phyloP scores from a whole-genome alignment of 2,329 filamentous ascomycete genomes.

The Clonostachys solani region DNA sequence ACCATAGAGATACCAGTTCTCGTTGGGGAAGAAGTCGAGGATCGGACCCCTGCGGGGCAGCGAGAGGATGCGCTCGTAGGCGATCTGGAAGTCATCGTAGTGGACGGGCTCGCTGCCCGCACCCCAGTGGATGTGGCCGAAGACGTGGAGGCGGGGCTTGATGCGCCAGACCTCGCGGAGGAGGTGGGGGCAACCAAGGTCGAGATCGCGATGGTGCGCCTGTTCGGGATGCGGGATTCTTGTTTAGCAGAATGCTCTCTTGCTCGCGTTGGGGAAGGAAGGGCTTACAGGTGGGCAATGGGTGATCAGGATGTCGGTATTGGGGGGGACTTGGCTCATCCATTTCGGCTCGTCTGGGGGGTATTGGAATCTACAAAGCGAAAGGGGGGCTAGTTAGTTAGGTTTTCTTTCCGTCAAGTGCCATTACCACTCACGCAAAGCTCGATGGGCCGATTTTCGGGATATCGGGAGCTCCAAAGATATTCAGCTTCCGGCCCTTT shows the following conservation, averaged over 20 bases:
- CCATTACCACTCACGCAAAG: conserved; percentile 44
- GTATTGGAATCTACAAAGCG: conserved; percentile 68
- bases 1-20: conserved; percentile 38
- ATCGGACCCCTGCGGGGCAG: conserved; percentile 34
- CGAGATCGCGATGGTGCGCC: conserved; percentile 66
- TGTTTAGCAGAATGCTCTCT: conserved; percentile 1
- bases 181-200: conserved; percentile 67
- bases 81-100: conserved; percentile 70
- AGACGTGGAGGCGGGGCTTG: conserved; percentile 72
- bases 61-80: conserved; percentile 63
- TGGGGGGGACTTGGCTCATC: conserved; percentile 63
- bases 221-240: conserved; percentile 11
- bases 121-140: conserved; percentile 79
- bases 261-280: neutral
- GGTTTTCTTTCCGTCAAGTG: neutral
- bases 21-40: conserved; percentile 39
- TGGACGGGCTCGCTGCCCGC: conserved; percentile 65
- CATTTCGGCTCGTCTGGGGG: conserved; percentile 62
- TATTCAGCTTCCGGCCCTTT: conserved; percentile 42
- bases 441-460: conserved; percentile 68
- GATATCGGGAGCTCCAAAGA: conserved; percentile 82
- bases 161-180: conserved; percentile 71
- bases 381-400: too few relatives aligned
- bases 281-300: conserved; percentile 66
- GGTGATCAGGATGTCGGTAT: conserved; percentile 76